Base-by-base conservation (phyloP, 108 stramenopile genomes). In the Cyclotella atomus region DNA sequence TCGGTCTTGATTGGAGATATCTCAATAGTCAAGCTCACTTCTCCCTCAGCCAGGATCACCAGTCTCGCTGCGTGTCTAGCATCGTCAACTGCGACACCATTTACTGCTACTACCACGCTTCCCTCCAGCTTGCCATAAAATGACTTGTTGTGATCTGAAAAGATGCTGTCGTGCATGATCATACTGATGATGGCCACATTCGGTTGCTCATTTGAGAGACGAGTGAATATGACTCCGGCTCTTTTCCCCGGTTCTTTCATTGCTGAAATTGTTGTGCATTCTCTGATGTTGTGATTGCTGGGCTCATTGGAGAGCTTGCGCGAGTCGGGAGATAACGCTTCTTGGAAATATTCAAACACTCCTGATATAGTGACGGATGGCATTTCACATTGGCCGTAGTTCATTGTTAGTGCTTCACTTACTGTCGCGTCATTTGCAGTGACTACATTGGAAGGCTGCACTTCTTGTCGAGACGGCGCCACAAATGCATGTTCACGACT, bases 91-190 rank as follows among this genome's bases (percentile, higher is more conserved):
- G 10, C 15, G 32, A 2, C 15, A 10, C 30, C 56, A 57, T 57
- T 57, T 15, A 57, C 56, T 32, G 56, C 56, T 16, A 32, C 28
- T 32, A 57, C 56, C 12, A 57, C 56, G 29, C 29, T 14, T 30
- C 56, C 56, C 20, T 57, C 56, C 56, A 57, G 32, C 1, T 57
- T 57, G 12, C 60, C 36, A 28, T 19, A 1, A 41, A 20, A 61
- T 9, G 19, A 23, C 38, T 36, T 21, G 27, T 61, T 61, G 21
- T 41, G 60, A 15, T 36, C 15, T 12, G 60, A 35, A 36, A 41
- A 61, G n/a, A 61, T 61, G 36, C 60, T 61, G 20, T 61, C 60
- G 23, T 61, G 34, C 38, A 41, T 61, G 36, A 61, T 61, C 60
- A 61, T 61, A 20, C 60, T 61, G 10, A 61, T 61, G 9, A 61